These are phyloP conservation scores for Lactarius trivialis DNA, from an alignment of 768 basidiomycete species.

Conservation along the genomic window DNA sequence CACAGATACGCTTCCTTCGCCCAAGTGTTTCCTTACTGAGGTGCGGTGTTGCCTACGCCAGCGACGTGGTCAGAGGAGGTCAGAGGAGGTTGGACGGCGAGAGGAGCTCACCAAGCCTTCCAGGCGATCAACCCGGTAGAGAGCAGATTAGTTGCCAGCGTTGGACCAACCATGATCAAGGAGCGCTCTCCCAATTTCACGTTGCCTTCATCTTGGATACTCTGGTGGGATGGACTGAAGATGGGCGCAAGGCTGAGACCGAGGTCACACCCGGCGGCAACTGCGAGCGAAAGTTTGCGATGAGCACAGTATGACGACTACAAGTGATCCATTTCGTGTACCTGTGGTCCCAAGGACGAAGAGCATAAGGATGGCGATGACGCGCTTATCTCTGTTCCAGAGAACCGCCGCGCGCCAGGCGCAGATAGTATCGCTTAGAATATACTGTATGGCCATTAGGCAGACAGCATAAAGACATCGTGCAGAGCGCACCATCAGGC, in stretches of 20 bases:
- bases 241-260: constrained; percentile 1
- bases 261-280: constrained; percentile 8
- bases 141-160: constrained; percentile 12
- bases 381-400: constrained; percentile 14
- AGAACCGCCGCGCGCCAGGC: constrained; percentile 17
- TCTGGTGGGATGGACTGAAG: constrained; percentile 5
- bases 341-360: constrained; percentile 8
- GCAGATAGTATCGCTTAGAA: constrained; percentile 15
- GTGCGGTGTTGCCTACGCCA: constrained; percentile 7
- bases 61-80: background rate
- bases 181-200: constrained; percentile 2
- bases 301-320: background rate
- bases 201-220: background rate
- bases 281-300: background rate
- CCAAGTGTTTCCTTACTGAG: constrained; percentile 2
- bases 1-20: constrained; percentile 1
- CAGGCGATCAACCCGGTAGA: constrained; percentile 16
- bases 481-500: constrained; percentile 2
- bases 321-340: background rate
- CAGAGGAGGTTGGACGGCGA: background rate
- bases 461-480: background rate
- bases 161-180: constrained; percentile 10
- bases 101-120: constrained; percentile 12
- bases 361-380: constrained; percentile 12
- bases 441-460: constrained; percentile 1